Evolutionary conservation across 805 yeast species (phyloP), one percentile per base, ranked within the genome.

Genomic region (Cyberlindnera saturnus): DNA sequence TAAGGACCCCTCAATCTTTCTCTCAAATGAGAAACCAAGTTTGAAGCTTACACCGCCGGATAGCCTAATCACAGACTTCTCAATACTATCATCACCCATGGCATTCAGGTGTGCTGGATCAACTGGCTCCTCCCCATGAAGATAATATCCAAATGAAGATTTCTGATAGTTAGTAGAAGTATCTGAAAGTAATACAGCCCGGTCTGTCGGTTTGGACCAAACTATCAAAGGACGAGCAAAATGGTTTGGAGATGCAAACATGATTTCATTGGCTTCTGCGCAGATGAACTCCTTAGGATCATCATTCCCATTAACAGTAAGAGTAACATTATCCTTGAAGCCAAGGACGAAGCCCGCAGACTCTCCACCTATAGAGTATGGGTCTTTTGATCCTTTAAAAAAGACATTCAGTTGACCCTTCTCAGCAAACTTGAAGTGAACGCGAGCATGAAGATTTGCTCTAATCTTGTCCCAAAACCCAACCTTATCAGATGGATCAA

Each of bases 401-500:
- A 78, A 71, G 6, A 83, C 72, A 44, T 78, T 75, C 36, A 85
- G 67, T 16, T 70, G 68, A 11, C 79, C 74, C 1, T 73, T 66
- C 18, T 75, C 61, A 3, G 63, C 63, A 71, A 86, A 75, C 14
- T 64, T 57, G 43, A 88, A 69, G 3, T 61, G 62, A 41, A 82
- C 63, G 16, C 77, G 73, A 0, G 96, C 95, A 65, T 90, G 97
- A 52, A 88, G 66, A 14, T 83, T 70, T 26, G 81, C 71, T 39
- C 96, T 67, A 23, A 88, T 63, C 59, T 89, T 91, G 62, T 90
- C 98, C 98, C 98, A 90, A 52, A 89, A 81, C 0, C 98, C 98
- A 13, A 88, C 65, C 52, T 83, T 84, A 4, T 78, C 74, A 2
- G 96, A 86, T 0, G 90, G 90, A 60, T 90, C 98, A 14, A 85